Percentiles rank a stretch among this genome's conserved stretches.
These are phyloP conservation scores for Cladosporium sphaerospermum DNA, from an alignment of 2,329 filamentous ascomycete species.

Conservation along the genomic window DNA sequence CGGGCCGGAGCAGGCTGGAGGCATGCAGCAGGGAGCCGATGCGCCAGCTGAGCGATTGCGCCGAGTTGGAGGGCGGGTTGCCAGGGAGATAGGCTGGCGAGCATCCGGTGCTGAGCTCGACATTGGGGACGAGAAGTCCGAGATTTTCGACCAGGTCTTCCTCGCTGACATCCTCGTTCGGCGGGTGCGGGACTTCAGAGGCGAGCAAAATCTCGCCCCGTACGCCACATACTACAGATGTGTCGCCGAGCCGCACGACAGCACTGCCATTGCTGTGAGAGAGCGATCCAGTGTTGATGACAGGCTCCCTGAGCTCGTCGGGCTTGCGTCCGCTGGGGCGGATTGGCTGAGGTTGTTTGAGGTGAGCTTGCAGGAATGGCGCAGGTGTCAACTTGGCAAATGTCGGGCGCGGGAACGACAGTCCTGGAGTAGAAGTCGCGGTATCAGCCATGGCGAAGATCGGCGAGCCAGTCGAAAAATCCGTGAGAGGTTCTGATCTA, in stretches of 20 bases:
- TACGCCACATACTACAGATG: conserved; percentile 89
- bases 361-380: conserved; percentile 83
- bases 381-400: conserved; percentile 88
- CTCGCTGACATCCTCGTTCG: conserved; percentile 22
- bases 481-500: no score
- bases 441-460: conserved; percentile 16
- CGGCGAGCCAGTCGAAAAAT: not conserved
- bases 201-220: conserved; percentile 77
- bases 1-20: conserved; percentile 58
- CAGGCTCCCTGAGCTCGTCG: conserved; percentile 62
- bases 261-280: conserved; percentile 87
- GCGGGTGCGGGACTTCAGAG: conserved; percentile 63
- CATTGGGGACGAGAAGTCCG: conserved; percentile 82
- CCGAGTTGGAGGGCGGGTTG: conserved; percentile 69
- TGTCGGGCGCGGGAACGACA: conserved; percentile 57
- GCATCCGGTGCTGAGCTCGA: conserved; percentile 86
- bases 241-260: conserved; percentile 81
- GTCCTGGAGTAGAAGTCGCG: conserved; percentile 16
- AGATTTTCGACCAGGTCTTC: conserved; percentile 39
- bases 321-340: conserved; percentile 78
- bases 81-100: conserved; percentile 81
- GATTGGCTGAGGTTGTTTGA: conserved; percentile 58
- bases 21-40: conserved; percentile 70
- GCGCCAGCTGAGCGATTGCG: conserved; percentile 78
- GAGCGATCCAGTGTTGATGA: conserved; percentile 74